Base-by-base conservation (phyloP, 345 rosid genomes). In the Turnera subulata region DNA sequence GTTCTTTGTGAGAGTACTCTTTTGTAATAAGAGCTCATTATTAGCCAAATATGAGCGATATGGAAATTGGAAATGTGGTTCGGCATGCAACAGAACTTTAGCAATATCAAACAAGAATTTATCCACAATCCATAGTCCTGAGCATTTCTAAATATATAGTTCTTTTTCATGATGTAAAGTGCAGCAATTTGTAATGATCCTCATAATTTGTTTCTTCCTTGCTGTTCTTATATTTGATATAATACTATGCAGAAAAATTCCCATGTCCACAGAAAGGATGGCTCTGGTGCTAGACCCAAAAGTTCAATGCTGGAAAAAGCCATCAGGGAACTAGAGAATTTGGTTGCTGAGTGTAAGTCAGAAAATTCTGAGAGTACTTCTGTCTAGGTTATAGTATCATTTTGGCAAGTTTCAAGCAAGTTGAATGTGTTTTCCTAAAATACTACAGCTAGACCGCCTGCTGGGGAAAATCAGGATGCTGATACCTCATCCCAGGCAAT, bases 271-370 rank as follows among this genome's bases (percentile, higher is more conserved):
- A 84, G 68, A 72, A 82, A 58, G 75, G 86, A 88, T 24, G 73
- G 88, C 64, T 79, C 85, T 38, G 77, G 57, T 78, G 75, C 67
- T 37, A 79, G 77, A 78, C 67, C 88, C 43, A 92, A 80, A 71
- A 56, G 79, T 69, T 74, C 98, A 24, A 56, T 76, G 59, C 85
- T 92, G 62, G 98, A 92, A 66, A 89, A 76, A 67, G 91, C 98
- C 63, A 84, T 92, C 56, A 80, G 86, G 80, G 97, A 92, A 61
- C 66, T 92, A 68, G 91, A 86, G 79, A 92, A 66, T 77, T 71
- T 80, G 82, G 98, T 89, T 53, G 86, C 85, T 37, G 98, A 92
- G 76, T 86, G 98, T 92, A 71, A 83, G 93, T 68, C 69, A 47
- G 8, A 29, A 24, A 12, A 56, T 42, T 55, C 29, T 65, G 5